These are phyloP conservation scores for Aspergillus sp. DNA, from an alignment of 2,329 filamentous ascomycete species.

Conservation along the genomic window DNA sequence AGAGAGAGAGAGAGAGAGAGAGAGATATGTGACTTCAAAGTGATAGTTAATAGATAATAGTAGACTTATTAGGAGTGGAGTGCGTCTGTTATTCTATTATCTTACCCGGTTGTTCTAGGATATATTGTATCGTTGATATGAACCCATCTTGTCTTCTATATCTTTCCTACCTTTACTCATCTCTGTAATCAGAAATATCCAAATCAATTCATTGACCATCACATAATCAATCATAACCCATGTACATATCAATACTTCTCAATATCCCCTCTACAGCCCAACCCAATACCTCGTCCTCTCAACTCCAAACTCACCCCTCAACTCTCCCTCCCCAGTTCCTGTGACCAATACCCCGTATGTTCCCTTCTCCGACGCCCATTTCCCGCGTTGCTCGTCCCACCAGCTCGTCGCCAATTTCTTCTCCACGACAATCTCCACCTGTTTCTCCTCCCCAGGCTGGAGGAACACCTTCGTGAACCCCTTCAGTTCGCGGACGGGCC, in stretches of 20 bases:
- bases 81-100: no score
- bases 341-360: conserved; percentile 65
- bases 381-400: conserved; percentile 67
- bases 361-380: conserved; percentile 69
- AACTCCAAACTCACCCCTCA: conserved; percentile 59
- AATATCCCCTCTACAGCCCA: conserved; percentile 51
- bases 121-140: no score
- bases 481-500: conserved; percentile 64
- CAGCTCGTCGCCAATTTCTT: conserved; percentile 69
- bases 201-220: neutral
- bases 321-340: conserved; percentile 54
- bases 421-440: conserved; percentile 56
- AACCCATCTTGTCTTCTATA: no score
- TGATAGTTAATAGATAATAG: no score
- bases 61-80: no score
- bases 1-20: no score
- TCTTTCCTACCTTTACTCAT: no score
- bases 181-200: no score
- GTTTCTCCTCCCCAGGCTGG: conserved; percentile 60
- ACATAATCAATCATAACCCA: neutral
- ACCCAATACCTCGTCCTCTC: conserved; percentile 68
- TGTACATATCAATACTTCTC: neutral
- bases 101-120: no score
- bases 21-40: no score
- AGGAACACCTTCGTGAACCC: conserved; percentile 67